A percentile compares a stretch with the other conserved stretches of the same genome.
phyloP scores from a whole-genome alignment of 805 yeast species.

The Candida endomychidarum region DNA sequence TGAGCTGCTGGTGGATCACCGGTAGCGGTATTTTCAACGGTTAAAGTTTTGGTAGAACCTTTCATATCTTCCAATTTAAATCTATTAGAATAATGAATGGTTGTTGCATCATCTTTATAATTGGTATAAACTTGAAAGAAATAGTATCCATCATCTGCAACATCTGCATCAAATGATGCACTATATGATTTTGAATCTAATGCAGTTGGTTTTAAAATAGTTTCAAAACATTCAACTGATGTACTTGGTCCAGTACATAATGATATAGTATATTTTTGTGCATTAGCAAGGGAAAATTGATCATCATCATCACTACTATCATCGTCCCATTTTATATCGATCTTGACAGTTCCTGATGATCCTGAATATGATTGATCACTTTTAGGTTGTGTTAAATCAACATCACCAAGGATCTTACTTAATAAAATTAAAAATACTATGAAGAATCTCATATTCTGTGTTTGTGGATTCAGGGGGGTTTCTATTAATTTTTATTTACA shows the following conservation, averaged over 20 bases:
- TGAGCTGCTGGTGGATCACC: conserved; percentile 41
- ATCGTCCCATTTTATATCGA: conserved; percentile 52
- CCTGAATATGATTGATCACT: conserved; percentile 41
- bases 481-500: too few relatives aligned
- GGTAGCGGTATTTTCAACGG: conserved; percentile 32
- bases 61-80: conserved; percentile 70
- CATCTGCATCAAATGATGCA: conserved; percentile 42
- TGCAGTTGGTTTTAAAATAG: conserved; percentile 24
- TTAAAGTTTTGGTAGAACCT: conserved; percentile 57
- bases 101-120: conserved; percentile 35
- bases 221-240: conserved; percentile 41
- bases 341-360: conserved; percentile 32
- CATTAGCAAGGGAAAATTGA: conserved; percentile 34
- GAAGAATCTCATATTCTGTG: conserved; percentile 3
- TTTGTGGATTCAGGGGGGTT: neutral
- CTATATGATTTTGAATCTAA: conserved; percentile 29
- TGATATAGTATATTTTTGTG: conserved; percentile 47
- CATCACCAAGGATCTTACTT: conserved; percentile 39
- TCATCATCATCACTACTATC: conserved; percentile 47
- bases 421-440: conserved; percentile 4
- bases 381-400: conserved; percentile 43
- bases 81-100: conserved; percentile 68
- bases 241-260: conserved; percentile 70
- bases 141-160: conserved; percentile 65
- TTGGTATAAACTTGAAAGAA: conserved; percentile 67